A percentile compares a stretch with the other conserved stretches of the same genome.
Conservation (phyloP, 495 filamentous ascomycete genomes). For the Hypoxylon lienhwacheense region DNA sequence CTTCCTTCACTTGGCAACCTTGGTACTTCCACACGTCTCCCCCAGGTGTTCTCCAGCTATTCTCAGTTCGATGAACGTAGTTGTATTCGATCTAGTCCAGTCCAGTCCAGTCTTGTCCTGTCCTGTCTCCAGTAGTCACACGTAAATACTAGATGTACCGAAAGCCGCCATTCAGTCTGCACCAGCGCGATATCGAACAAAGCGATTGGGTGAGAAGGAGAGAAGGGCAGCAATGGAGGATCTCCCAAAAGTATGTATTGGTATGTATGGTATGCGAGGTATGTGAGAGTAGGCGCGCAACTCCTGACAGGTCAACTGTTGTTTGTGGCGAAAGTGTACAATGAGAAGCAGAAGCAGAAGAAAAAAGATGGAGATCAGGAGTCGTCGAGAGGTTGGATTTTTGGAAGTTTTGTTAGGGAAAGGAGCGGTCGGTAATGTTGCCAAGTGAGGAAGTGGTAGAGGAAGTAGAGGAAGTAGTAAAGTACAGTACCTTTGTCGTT, state of each 20-base stretch:
- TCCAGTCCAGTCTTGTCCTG: neutral
- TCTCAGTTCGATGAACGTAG: too few species aligned
- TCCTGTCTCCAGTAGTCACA: conserved; percentile 23
- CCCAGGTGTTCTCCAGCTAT: too few species aligned
- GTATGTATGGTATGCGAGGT: conserved; percentile 10
- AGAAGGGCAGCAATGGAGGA: conserved; percentile 4
- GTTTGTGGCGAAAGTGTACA: conserved; percentile 29
- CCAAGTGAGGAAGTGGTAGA: conserved; percentile 1
- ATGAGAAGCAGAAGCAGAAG: too few species aligned
- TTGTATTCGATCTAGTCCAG: too few species aligned
- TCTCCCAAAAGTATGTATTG: conserved; percentile 3
- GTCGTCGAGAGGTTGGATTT: conserved; percentile 24
- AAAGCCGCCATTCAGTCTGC: conserved; percentile 26
- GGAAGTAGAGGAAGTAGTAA: neutral
- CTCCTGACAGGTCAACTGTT: conserved; percentile 32
- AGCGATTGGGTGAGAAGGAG: conserved; percentile 14
- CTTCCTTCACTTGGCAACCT: conserved; percentile 20
- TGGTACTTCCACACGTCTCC: too few species aligned
- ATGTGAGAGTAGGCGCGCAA: conserved; percentile 18
- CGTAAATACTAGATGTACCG: conserved; percentile 1
- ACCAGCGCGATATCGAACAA: conserved; percentile 12
- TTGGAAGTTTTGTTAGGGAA: conserved; percentile 18
- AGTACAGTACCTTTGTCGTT: conserved; percentile 13
- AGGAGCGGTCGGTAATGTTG: conserved; percentile 28
- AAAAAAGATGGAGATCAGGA: conserved; percentile 22